These are phyloP conservation scores for Tuber aestivum DNA, from an alignment of 495 filamentous ascomycete species.

Conservation along the genomic window DNA sequence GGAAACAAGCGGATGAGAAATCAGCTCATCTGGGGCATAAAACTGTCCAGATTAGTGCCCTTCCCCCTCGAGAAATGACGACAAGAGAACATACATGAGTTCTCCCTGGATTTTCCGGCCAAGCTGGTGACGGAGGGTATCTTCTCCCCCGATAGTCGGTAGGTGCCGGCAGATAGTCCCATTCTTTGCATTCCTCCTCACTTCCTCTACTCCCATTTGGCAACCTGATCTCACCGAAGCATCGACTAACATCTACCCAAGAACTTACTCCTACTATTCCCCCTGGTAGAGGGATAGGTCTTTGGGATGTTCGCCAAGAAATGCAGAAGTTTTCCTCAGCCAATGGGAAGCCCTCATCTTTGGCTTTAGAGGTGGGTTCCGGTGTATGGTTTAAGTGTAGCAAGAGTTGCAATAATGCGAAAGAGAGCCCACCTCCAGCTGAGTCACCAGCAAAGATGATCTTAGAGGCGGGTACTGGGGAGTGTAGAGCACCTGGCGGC, in stretches of 20 bases:
- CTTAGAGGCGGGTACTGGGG: slow-evolving; percentile 59
- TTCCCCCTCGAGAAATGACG: background rate
- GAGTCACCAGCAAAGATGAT: slow-evolving; percentile 82
- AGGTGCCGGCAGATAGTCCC: slow-evolving; percentile 66
- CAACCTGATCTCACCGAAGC: slow-evolving; percentile 44
- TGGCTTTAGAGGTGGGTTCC: slow-evolving; percentile 5
- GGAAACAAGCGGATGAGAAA: slow-evolving; percentile 70
- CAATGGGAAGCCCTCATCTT: slow-evolving; percentile 16
- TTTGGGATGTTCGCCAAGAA: slow-evolving; percentile 55
- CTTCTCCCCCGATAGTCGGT: slow-evolving; percentile 39
- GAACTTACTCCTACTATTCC: slow-evolving; percentile 61
- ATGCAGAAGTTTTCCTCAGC: background rate
- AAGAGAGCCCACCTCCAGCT: slow-evolving; percentile 71
- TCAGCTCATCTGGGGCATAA: slow-evolving; percentile 58
- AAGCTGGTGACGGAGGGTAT: slow-evolving; percentile 57
- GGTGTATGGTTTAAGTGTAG: slow-evolving; percentile 59
- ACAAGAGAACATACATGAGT: slow-evolving; percentile 11
- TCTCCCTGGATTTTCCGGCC: slow-evolving; percentile 54
- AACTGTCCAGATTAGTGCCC: slow-evolving; percentile 53
- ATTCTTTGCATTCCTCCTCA: slow-evolving; percentile 54
- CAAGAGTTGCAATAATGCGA: slow-evolving; percentile 67
- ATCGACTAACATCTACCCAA: slow-evolving; percentile 73
- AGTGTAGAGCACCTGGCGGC: slow-evolving; percentile 64
- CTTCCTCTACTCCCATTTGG: slow-evolving; percentile 63
- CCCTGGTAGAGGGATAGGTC: slow-evolving; percentile 61